Evolutionary conservation across 345 rosid species (phyloP).

Genomic region (Kernera saxatilis): DNA sequence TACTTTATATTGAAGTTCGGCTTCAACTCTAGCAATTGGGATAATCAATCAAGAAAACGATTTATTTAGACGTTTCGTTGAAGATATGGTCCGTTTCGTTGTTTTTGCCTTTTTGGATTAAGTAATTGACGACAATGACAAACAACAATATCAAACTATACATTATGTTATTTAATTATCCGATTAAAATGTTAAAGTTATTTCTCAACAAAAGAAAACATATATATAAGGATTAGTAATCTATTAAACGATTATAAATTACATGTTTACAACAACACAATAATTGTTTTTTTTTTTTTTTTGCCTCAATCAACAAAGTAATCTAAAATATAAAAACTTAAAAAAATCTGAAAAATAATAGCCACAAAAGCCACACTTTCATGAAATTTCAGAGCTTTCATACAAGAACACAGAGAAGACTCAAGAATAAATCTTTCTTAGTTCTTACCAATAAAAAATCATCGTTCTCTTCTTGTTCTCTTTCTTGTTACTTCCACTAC

Average conservation of each 20-base stretch:
- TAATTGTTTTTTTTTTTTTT: no score
- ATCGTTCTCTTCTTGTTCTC: conserved; percentile 44
- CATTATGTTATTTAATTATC: neutral
- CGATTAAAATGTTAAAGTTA: no score
- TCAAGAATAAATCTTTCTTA: neutral
- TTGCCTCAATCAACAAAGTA: no score
- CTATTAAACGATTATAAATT: no score
- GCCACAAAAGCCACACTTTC: neutral
- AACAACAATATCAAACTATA: neutral
- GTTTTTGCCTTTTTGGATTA: neutral
- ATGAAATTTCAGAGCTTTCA: neutral
- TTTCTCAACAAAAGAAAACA: no score
- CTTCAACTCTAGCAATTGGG: neutral
- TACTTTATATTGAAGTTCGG: neutral
- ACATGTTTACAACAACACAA: no score
- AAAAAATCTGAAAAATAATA: neutral
- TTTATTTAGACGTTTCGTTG: neutral
- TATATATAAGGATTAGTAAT: no score
- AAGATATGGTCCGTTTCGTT: neutral
- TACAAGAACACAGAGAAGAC: neutral
- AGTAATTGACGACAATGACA: neutral
- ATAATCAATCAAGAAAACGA: neutral
- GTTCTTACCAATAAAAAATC: neutral
- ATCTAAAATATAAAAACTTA: neutral
- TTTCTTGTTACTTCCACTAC: conserved; percentile 45